Base-by-base conservation (phyloP, 163 green algal species). In the Scenedesmus sp. region DNA sequence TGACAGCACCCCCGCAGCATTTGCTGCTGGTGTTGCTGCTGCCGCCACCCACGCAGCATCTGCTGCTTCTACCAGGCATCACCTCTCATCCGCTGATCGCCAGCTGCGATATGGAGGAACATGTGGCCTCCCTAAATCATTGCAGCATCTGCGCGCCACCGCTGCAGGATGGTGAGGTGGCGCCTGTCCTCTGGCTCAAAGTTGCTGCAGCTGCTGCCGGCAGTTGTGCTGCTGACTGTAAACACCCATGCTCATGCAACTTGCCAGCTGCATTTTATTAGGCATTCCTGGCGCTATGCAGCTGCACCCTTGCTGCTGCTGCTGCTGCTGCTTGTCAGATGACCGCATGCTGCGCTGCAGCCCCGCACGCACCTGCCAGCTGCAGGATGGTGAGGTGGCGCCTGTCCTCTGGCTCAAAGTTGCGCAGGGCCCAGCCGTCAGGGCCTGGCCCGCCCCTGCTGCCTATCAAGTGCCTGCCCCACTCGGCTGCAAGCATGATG, bases 361-460 rank as follows among this genome's bases (percentile, higher is more conserved):
- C 84, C 18, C 20, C 52, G 10, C 13, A 86, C 70, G 15, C 57
- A 90, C 90, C 90, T 95, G 97, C 96, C 66, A 91, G 55, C 90
- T 93, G 79, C 90, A 91, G 85, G 7, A 87, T 54, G 13, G n/a
- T 84, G 46, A 91, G 55, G 85, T 82, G 52, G 18, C 26, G 77
- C 60, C 82, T 77, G 77, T 93, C 90, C 74, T 91, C 90, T 66
- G 87, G 87, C 87, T 91, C 87, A 87, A 85, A 87, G 26, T 73
- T 82, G 26, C 57, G 34, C 62, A 92, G n/a, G 34, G 34, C n/a
- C 79, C 81, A 88, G 88, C 88, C 88, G 26, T 88, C 23, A 26
- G 15, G 5, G n/a, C 56, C 88, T n/a, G 62, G 46, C 16, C 59
- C 81, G 34, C 62, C 81, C 20, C 81, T 59, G 34, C 66, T 62